phyloP scores from a whole-genome alignment of 2,329 filamentous ascomycete species.

The Aspergillus aculeatus region DNA sequence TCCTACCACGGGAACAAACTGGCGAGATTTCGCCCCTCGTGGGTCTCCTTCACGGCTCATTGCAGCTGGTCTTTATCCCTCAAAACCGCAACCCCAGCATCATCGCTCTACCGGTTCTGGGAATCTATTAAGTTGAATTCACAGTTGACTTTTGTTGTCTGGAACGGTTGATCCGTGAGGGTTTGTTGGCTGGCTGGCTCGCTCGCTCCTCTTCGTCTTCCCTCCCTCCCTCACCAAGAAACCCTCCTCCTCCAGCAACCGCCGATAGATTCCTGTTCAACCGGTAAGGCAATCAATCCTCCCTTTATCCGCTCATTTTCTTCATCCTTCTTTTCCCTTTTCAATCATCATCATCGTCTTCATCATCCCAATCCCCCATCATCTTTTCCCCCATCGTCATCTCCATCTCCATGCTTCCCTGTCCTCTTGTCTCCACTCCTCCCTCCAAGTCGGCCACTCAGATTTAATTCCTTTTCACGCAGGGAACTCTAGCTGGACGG shows the following conservation, averaged over 20 bases:
- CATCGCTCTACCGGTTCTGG: neutral
- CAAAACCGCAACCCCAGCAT: neutral
- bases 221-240: neutral
- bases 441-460: constrained; percentile 8
- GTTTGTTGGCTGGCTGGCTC: constrained; percentile 17
- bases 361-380: constrained; percentile 6
- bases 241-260: constrained; percentile 12
- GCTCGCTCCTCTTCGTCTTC: neutral
- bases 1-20: neutral
- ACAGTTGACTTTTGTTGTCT: constrained; percentile 11
- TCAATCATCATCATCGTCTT: constrained; percentile 2
- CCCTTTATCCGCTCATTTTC: constrained; percentile 11
- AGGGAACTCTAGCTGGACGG: constrained; percentile 12
- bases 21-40: neutral
- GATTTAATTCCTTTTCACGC: constrained; percentile 13
- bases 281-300: constrained; percentile 16
- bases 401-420: constrained; percentile 12
- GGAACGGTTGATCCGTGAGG: constrained; percentile 16
- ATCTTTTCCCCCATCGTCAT: constrained; percentile 10
- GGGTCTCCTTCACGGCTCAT: constrained; percentile 1
- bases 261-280: constrained; percentile 19
- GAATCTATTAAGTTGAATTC: constrained; percentile 6
- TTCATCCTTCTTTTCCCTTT: constrained; percentile 8
- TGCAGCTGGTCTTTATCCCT: neutral
- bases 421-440: constrained; percentile 5